Evolutionary conservation across 306 rosid genomes (phyloP), one percentile per base, ranked within the genome.

Genomic region (Malus sieversii): DNA sequence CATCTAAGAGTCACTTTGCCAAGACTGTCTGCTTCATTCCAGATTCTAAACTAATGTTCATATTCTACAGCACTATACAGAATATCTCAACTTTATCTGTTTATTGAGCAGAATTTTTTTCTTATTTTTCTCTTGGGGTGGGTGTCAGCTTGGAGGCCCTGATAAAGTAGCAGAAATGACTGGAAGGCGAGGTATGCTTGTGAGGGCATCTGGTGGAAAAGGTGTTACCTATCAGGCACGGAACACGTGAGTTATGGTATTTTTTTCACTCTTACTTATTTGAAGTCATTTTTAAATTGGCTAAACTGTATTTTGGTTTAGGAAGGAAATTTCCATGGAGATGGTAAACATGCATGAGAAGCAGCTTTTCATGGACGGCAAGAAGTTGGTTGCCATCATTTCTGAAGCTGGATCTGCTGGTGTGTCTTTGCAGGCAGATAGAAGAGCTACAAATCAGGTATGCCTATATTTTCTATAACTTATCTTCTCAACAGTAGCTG

Each of bases 351-450:
- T 95, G 99, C 92, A 95, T 51, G 99, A 95, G 88, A 95, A 92
- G 82, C 96, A 95, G 83, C 97, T 92, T 70, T 95, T 95, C 84
- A 92, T 95, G 99, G 97, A 92, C 44, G 97, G 97, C 80, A 92
- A 90, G 76, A 95, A 95, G 85, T 85, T 86, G 55, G 91, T 95
- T 79, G 99, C 99, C 55, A 89, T 95, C 77, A 95, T 95, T 66
- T 95, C 99, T 71, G 99, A 95, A 88, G 99, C 99, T 82, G 99
- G 99, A 81, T 95, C 99, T 42, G 97, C 99, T 76, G 99, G 99
- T 4, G 97, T 95, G 77, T 95, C 99, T 70, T 83, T 95, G 89
- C 99, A 95, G 86, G 97, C 99, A 38, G 99, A 95, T 82, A 92
- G 97, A 84, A 88, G 99, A 82, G 99, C 89, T 14, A 66, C 23